These are phyloP conservation scores for Thalassiosira hispida DNA, from an alignment of 352 stramenopile species.

Conservation along the genomic window DNA sequence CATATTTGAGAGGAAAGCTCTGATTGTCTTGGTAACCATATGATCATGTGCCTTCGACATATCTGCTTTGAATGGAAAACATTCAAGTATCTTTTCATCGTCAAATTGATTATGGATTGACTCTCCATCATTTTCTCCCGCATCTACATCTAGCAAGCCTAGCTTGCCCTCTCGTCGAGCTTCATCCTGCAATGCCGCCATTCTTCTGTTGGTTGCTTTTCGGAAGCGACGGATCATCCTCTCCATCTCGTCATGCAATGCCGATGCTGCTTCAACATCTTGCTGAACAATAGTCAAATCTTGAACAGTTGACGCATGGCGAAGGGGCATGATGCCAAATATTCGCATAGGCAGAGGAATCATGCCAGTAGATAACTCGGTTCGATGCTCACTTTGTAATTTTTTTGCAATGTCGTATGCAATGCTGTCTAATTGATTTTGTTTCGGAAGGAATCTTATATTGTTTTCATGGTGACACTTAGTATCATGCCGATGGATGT, in stretches of 20 bases:
- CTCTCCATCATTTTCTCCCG: constrained; percentile 2
- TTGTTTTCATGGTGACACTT: constrained; percentile 23
- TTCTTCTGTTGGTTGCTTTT: constrained; percentile 78
- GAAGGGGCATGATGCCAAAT: constrained; percentile 81
- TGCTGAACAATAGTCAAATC: constrained; percentile 71
- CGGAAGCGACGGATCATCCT: constrained; percentile 77
- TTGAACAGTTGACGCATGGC: constrained; percentile 69
- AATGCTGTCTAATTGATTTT: constrained; percentile 61
- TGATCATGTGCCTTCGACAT: constrained; percentile 61
- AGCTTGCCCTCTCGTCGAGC: constrained; percentile 56
- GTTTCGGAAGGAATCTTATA: constrained; percentile 42
- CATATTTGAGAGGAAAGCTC: constrained; percentile 55
- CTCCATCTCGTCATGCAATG: constrained; percentile 64
- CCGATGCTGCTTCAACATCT: constrained; percentile 58
- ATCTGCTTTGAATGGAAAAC: constrained; percentile 75
- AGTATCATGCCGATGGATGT: constrained; percentile 71
- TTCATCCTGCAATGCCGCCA: constrained; percentile 76
- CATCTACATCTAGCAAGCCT: constrained; percentile 13
- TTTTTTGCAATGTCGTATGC: constrained; percentile 61
- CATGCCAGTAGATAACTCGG: constrained; percentile 74
- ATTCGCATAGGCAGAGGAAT: constrained; percentile 76
- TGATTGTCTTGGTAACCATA: constrained; percentile 70
- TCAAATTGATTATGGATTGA: constrained; percentile 24
- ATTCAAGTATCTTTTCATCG: constrained; percentile 81
- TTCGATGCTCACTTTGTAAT: constrained; percentile 54